These are phyloP conservation scores for Malus fusca DNA, from an alignment of 306 rosid species.

Conservation along the genomic window DNA sequence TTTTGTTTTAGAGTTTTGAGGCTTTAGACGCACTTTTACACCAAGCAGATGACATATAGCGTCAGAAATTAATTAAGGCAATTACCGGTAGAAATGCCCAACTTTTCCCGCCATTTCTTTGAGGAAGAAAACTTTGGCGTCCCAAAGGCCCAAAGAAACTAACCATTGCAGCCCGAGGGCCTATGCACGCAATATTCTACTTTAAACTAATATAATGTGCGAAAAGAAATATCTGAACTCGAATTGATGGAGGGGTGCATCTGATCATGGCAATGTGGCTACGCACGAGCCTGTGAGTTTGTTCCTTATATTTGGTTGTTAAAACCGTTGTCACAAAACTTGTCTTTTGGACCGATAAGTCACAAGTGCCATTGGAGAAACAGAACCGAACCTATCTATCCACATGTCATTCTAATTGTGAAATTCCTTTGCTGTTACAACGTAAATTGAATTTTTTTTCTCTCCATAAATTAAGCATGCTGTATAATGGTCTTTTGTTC, in stretches of 20 bases:
- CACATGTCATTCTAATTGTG: too few relatives aligned
- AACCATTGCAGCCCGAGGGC: neutral
- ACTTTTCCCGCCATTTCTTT: conserved; percentile 12
- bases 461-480: too few relatives aligned
- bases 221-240: rapidly evolving
- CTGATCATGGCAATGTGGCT: neutral
- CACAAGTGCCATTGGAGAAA: neutral
- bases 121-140: neutral
- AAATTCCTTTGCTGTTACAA: neutral
- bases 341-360: neutral
- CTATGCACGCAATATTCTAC: too few relatives aligned
- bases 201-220: neutral
- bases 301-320: neutral
- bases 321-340: neutral
- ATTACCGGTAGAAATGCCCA: neutral
- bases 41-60: neutral
- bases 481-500: neutral
- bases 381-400: neutral
- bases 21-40: neutral
- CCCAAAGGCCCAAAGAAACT: neutral
- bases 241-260: too few relatives aligned
- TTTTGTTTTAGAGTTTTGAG: neutral
- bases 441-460: too few relatives aligned
- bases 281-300: rapidly evolving
- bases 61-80: neutral